Conservation (phyloP, 345 rosid genomes). For the Reutealis trisperma region DNA sequence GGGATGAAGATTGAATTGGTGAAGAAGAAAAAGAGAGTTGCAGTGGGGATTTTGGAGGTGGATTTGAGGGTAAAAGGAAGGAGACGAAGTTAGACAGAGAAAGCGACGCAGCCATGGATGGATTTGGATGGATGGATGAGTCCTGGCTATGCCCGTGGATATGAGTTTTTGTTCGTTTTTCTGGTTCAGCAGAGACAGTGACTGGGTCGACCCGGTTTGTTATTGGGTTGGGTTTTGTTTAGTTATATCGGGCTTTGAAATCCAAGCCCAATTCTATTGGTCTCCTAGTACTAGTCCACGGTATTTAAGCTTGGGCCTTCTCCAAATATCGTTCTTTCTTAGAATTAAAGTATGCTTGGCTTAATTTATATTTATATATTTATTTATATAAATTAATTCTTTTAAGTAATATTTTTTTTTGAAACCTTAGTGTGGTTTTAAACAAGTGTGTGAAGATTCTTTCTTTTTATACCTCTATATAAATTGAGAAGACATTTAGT, state of each 20-base stretch:
- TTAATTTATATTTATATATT: too few species aligned
- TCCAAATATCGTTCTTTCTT: too few species aligned
- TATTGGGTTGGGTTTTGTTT: background rate
- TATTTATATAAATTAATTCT: too few species aligned
- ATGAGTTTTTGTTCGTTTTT: conserved; percentile 15
- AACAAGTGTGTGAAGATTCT: too few species aligned
- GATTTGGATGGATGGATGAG: background rate
- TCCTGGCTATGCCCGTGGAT: conserved; percentile 1
- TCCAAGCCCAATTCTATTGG: background rate
- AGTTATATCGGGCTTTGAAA: background rate
- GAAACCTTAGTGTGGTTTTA: too few species aligned
- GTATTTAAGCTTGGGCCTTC: too few species aligned
- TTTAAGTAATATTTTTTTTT: too few species aligned
- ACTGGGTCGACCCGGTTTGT: background rate
- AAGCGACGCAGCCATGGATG: conserved; percentile 61
- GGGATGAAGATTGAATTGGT: background rate
- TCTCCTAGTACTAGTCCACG: background rate
- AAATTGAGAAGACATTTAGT: too few species aligned
- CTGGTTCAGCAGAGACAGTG: background rate
- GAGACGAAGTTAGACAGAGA: conserved; percentile 67
- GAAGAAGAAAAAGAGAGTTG: conserved; percentile 11
- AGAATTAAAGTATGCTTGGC: too few species aligned
- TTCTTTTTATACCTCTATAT: too few species aligned
- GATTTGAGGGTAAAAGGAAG: conserved; percentile 53
- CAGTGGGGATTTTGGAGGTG: conserved; percentile 13